Conservation (phyloP, 2,329 filamentous ascomycete species). For the Phyllosticta citrichinensis region DNA sequence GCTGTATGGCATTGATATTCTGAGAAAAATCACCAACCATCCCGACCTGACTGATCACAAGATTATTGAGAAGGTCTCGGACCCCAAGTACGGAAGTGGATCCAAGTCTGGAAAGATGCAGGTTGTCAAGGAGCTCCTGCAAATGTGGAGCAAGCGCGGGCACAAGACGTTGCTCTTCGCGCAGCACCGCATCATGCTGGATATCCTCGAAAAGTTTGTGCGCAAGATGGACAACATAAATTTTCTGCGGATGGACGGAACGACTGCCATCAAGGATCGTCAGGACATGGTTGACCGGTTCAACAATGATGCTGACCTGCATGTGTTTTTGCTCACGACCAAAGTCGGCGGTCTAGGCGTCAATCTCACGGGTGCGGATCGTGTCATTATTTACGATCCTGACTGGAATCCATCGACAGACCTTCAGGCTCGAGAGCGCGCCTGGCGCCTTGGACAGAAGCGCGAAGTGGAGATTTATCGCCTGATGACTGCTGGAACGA, state of each 20-base stretch:
- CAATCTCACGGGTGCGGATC: constrained; percentile 87
- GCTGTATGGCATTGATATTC: constrained; percentile 78
- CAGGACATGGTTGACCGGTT: constrained; percentile 88
- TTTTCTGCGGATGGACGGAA: constrained; percentile 87
- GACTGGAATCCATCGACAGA: constrained; percentile 99
- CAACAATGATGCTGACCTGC: constrained; percentile 67
- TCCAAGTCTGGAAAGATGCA: constrained; percentile 91
- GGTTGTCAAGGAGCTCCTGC: constrained; percentile 76
- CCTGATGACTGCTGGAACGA: constrained; percentile 95
- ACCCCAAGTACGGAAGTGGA: constrained; percentile 58
- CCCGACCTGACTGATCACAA: constrained; percentile 70
- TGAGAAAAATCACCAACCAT: constrained; percentile 96
- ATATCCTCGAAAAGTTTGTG: constrained; percentile 82
- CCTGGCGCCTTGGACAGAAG: constrained; percentile 93
- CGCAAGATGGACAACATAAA: constrained; percentile 56
- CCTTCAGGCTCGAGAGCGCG: constrained; percentile 85
- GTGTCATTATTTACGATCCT: constrained; percentile 96
- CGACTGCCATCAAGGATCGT: constrained; percentile 78
- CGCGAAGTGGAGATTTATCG: constrained; percentile 92
- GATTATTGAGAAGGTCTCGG: neutral
- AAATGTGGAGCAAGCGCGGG: constrained; percentile 82
- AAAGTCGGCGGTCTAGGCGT: constrained; percentile 91
- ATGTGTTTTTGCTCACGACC: constrained; percentile 89
- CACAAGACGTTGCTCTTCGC: constrained; percentile 92
- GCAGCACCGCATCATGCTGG: constrained; percentile 89